Evolutionary conservation across 1,139 yeast genomes (phyloP).

Genomic region (Nematodospora anomalae): DNA sequence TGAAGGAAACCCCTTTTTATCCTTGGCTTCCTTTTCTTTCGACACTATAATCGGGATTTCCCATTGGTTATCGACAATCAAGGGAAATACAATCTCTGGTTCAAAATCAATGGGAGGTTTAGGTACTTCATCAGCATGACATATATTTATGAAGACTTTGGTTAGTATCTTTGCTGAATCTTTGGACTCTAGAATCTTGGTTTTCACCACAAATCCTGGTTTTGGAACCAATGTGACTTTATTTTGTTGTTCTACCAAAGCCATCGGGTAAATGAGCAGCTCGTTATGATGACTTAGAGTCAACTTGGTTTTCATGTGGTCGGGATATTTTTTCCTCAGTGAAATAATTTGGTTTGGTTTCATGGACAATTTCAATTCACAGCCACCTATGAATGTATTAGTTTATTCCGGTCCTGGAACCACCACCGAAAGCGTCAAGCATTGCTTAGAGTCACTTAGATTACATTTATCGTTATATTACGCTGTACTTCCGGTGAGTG

Average conservation of each 20-base stretch:
- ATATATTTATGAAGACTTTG: constrained; percentile 78
- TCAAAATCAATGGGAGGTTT: constrained; percentile 47
- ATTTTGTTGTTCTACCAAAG: constrained; percentile 20
- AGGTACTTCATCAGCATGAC: constrained; percentile 67
- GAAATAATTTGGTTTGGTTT: no score
- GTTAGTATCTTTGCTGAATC: constrained; percentile 35
- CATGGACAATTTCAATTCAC: constrained; percentile 6
- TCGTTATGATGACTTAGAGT: constrained; percentile 9
- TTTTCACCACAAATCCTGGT: constrained; percentile 68
- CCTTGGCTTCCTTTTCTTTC: constrained; percentile 51
- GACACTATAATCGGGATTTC: constrained; percentile 80
- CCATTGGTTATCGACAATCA: constrained; percentile 75
- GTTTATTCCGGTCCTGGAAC: constrained; percentile 87
- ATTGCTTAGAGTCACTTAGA: constrained; percentile 74
- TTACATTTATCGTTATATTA: constrained; percentile 81
- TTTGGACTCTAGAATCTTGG: constrained; percentile 43
- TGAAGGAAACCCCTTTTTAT: constrained; percentile 68
- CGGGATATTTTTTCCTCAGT: no score
- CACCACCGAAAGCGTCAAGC: constrained; percentile 81
- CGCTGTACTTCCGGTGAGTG: constrained; percentile 75
- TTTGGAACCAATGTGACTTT: constrained; percentile 38
- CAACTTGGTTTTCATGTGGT: constrained; percentile 2
- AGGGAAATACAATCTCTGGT: constrained; percentile 59
- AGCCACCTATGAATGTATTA: constrained; percentile 64
- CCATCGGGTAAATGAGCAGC: constrained; percentile 9